A percentile compares a stretch with the other conserved stretches of the same genome.
Evolutionary conservation across 352 stramenopile genomes (phyloP).

Genomic region (Aphanomyces astaci): DNA sequence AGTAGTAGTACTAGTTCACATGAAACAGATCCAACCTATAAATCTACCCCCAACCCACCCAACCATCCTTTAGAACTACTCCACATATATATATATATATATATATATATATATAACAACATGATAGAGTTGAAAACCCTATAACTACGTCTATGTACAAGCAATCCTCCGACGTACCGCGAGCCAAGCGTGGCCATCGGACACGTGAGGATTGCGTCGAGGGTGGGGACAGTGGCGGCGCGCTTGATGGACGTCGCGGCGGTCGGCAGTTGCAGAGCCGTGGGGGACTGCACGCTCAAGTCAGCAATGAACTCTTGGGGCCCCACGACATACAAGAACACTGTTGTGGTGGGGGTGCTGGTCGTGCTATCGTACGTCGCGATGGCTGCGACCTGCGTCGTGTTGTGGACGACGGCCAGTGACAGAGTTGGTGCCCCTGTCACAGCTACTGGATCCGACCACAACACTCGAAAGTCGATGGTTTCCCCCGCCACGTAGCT

Average conservation of each 20-base stretch:
- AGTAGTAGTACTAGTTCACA: too few species aligned
- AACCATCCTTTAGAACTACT: too few species aligned
- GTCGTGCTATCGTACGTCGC: conserved; percentile 36
- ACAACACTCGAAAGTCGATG: conserved; percentile 53
- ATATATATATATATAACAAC: too few species aligned
- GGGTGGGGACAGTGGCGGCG: conserved; percentile 26
- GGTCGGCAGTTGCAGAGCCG: conserved; percentile 30
- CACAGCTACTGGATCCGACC: conserved; percentile 43
- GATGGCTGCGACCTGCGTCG: conserved; percentile 31
- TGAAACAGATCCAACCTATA: too few species aligned
- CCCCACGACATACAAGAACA: conserved; percentile 45
- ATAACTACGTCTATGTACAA: neutral
- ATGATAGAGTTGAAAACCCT: too few species aligned
- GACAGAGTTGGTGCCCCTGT: conserved; percentile 29
- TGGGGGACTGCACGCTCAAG: conserved; percentile 38
- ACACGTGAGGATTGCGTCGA: conserved; percentile 36
- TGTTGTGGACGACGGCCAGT: conserved; percentile 27
- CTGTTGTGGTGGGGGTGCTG: conserved; percentile 34
- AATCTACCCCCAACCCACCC: too few species aligned
- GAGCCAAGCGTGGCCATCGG: neutral
- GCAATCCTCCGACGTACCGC: neutral
- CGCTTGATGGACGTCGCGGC: conserved; percentile 45
- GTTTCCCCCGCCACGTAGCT: conserved; percentile 51
- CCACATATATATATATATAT: too few species aligned
- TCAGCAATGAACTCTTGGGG: neutral